Evolutionary conservation across 805 yeast genomes (phyloP), one percentile per base, ranked within the genome.

Genomic region (Millerozyma acaciae): DNA sequence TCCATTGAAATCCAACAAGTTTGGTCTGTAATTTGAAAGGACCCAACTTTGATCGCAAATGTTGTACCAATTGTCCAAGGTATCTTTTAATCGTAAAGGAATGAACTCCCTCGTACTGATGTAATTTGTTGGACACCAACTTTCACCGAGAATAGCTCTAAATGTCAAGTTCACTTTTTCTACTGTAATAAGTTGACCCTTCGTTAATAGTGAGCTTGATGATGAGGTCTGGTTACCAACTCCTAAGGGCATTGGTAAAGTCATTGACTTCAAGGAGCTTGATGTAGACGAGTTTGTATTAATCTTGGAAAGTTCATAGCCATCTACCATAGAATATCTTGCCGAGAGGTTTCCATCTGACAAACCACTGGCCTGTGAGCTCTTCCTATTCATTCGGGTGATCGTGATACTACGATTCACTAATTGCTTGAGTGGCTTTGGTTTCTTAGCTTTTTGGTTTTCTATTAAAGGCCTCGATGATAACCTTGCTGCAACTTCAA

Each of bases 401-500:
- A 58, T 55, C 1, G 71, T 56, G 18, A 77, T 71, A 39, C 68
- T 71, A 50, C 82, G 63, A 18, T 69, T 65, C n/a, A 76, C 66
- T 37, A 80, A 55, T 45, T 80, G 86, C 21, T 40, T 47, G 16
- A 54, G 60, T 33, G 25, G 49, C n/a, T 32, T 45, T 32, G 34
- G 28, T 37, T 54, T 50, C 40, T 48, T 15, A 21, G 18, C 34
- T 17, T 39, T 42, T 37, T 61, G 60, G 16, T 63, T 55, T 47
- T 68, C 78, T 19, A 66, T 61, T 21, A 78, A 73, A 4, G 81
- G 80, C 25, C 60, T 63, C 3, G 76, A 70, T 17, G 80, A 70
- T 29, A 84, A 56, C 45, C 60, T 73, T 0, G 89, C 77, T 2
- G 84, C 79, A 2, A 75, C 56, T 37, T 78, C 86, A 19, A 83